phyloP scores from a whole-genome alignment of 352 stramenopile species.

The Phytophthora pini region DNA sequence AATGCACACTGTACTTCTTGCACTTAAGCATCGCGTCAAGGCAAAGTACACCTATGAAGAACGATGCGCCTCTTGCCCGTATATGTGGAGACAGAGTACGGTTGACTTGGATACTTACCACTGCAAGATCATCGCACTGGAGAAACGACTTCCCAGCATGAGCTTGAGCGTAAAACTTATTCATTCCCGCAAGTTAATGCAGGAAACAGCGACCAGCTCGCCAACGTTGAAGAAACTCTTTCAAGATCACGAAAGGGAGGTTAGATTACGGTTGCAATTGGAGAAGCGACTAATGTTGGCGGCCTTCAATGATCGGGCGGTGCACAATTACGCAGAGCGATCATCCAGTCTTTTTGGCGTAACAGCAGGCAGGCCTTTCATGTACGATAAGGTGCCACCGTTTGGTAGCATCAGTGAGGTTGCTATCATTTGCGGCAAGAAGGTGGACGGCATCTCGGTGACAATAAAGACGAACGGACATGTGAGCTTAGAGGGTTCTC shows the following conservation, averaged over 20 bases:
- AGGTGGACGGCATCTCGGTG: conserved; percentile 72
- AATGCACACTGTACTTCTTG: conserved; percentile 49
- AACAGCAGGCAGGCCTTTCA: conserved; percentile 50
- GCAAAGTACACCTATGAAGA: conserved; percentile 48
- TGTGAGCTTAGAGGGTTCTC: conserved; percentile 46
- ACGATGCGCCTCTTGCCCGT: conserved; percentile 33
- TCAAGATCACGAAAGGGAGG: conserved; percentile 62
- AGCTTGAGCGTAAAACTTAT: conserved; percentile 33
- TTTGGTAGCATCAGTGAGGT: conserved; percentile 77
- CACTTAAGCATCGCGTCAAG: conserved; percentile 51
- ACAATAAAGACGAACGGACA: conserved; percentile 63
- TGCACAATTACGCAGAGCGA: conserved; percentile 75
- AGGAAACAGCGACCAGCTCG: conserved; percentile 48
- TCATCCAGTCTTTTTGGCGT: conserved; percentile 55
- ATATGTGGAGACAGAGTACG: conserved; percentile 48
- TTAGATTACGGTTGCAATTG: conserved; percentile 59
- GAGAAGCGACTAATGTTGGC: conserved; percentile 81
- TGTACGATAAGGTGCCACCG: conserved; percentile 65
- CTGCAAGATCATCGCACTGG: conserved; percentile 52
- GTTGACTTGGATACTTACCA: conserved; percentile 58
- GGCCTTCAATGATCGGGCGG: conserved; percentile 68
- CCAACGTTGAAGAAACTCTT: conserved; percentile 83
- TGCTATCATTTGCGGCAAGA: conserved; percentile 65
- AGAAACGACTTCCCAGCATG: conserved; percentile 39
- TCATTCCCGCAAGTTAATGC: conserved; percentile 31